Evolutionary conservation across 2,329 filamentous ascomycete species (phyloP), one percentile per base, ranked within the genome.

Genomic region (Colletotrichum phormii): DNA sequence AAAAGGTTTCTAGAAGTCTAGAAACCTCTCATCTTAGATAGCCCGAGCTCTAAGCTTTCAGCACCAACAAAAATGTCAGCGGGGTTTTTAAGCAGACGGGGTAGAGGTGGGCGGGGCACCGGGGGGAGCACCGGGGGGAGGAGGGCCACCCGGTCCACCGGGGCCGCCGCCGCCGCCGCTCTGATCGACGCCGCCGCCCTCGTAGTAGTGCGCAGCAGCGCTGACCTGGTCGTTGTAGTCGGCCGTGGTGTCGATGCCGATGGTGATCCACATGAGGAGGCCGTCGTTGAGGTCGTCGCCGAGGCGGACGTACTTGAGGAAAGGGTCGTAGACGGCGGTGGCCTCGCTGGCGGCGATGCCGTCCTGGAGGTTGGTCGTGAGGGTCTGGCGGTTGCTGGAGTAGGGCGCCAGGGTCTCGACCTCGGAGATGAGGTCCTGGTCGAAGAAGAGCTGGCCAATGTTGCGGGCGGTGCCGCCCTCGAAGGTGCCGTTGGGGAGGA

Each of bases 281-380:
- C 89, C 89, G 51, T 90, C 87, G 1, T 76, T 72, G 11, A 89
- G 76, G 46, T 81, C 80, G 35, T 91, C 86, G 0, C 90, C 89
- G 4, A 92, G 83, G 3, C 87, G 82, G 13, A 88, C 86, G 75
- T 91, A 91, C 77, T 90, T 85, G 74, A 90, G 82, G 75, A 91
- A 81, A 0, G 90, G 90, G 3, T 84, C 85, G 58, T 63, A 74
- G 53, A 85, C 85, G 5, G 86, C 84, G 75, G 86, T 81, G 35
- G 85, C 78, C 49, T 88, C 83, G 62, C 90, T 83, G 26, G 80
- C 77, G 7, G 72, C 67, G 53, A 67, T 67, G 57, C 22, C 29
- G 75, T 92, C 90, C 0, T 88, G 82, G 1, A 80, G 81, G 77
- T 92, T 92, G 49, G 78, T 81, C 2, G 86, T 90, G 33, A 87